Evolutionary conservation across 2,329 filamentous ascomycete genomes (phyloP), one percentile per base, ranked within the genome.

Genomic region (Nemania bipapillata): DNA sequence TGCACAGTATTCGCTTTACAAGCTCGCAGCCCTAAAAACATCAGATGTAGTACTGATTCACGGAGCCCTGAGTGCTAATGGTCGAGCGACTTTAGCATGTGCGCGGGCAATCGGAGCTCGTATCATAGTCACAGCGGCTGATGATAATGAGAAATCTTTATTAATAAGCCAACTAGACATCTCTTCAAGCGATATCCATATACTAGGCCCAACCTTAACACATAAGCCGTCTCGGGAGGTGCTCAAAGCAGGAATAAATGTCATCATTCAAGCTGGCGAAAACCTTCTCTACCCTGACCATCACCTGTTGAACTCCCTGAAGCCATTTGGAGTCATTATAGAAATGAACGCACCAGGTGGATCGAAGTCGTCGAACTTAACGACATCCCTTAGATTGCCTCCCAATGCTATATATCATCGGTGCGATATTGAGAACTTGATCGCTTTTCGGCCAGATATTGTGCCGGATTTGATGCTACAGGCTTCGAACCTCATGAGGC

Each of bases 231-330:
- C 4, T 9, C 30, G 30, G 9, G 4, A 4, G 4, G 4, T 9
- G 4, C 30, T 32, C 4, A 9, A 57, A 4, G 11, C 3, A 12
- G 30, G 40, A 37, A n/a, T 69, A 11, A 63, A 71, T 26, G 64
- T 30, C 15, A 67, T 71, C 20, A 42, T 71, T 17, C 63, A 67
- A 9, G 60, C 69, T 5, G 57, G 30, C n/a, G 58, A 69, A 12
- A n/a, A n/a, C n/a, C n/a, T n/a, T n/a, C 22, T 63, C 12, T 24
- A 20, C 17, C 30, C 64, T 17, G 65, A 65, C 3, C 8, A 20
- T 15, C 58, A 47, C 12, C n/a, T 49, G 1, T 30, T 63, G 32
- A 7, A n/a, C 9, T 47, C n/a, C 20, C 12, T 70, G 30, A 67
- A 66, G 35, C 56, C 57, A 6, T 70, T 68, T 53, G 62, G 68